These are phyloP conservation scores for Aspergillus vadensis DNA, from an alignment of 2,329 filamentous ascomycete species.

Conservation along the genomic window DNA sequence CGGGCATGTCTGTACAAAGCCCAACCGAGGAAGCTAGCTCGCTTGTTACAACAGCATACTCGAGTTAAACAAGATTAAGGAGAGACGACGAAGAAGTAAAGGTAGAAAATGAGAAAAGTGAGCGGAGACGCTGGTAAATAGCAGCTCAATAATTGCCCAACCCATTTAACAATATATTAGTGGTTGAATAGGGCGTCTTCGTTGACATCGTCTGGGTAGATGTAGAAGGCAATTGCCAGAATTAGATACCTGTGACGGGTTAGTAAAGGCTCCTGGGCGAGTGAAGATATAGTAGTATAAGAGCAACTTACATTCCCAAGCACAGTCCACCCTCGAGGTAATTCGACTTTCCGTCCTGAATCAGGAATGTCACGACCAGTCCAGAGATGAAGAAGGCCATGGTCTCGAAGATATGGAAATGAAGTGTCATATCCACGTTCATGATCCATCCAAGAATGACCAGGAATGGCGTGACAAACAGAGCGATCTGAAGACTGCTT, in stretches of 20 bases:
- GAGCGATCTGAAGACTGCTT: slow-evolving; percentile 78
- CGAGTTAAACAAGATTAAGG: not conserved
- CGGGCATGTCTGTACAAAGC: not conserved
- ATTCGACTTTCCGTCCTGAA: slow-evolving; percentile 81
- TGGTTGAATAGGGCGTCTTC: slow-evolving; percentile 19
- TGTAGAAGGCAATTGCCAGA: slow-evolving; percentile 51
- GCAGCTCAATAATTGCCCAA: not conserved
- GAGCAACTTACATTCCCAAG: slow-evolving; percentile 52
- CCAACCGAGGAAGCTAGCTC: not conserved
- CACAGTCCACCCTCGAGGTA: slow-evolving; percentile 81
- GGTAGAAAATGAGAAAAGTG: not conserved
- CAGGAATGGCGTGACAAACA: slow-evolving; percentile 77
- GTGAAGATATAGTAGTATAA: not conserved
- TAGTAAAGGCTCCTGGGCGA: slow-evolving; percentile 9
- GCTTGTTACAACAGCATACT: not conserved
- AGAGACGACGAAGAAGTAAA: not conserved
- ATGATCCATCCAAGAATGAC: slow-evolving; percentile 81
- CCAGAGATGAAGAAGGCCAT: slow-evolving; percentile 76
- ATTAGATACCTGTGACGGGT: slow-evolving; percentile 42
- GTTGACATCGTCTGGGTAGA: slow-evolving; percentile 48
- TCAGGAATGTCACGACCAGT: slow-evolving; percentile 70
- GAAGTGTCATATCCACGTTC: slow-evolving; percentile 71
- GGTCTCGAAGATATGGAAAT: slow-evolving; percentile 79
- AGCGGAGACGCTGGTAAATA: not conserved
- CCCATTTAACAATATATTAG: slow-evolving; percentile 1